Evolutionary conservation across 495 filamentous ascomycete genomes (phyloP).

Genomic region (Lepidopterella palustris): DNA sequence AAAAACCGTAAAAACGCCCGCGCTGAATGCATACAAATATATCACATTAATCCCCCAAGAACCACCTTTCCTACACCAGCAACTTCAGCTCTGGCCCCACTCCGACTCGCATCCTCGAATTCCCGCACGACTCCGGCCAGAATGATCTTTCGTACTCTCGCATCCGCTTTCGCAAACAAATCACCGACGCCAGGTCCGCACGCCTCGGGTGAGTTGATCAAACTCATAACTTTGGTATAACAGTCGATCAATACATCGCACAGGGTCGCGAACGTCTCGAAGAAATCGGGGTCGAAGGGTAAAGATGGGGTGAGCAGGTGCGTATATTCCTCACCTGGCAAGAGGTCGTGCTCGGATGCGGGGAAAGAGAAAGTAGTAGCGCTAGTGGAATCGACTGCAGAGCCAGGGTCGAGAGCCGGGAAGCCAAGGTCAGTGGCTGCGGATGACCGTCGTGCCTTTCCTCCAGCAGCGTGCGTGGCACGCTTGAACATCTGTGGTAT

Average conservation of each 20-base stretch:
- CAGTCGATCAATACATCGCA: constrained; percentile 94
- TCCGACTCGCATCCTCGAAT: constrained; percentile 80
- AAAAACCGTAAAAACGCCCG: background rate
- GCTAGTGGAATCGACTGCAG: constrained; percentile 33
- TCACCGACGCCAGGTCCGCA: constrained; percentile 63
- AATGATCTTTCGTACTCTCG: constrained; percentile 76
- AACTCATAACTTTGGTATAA: constrained; percentile 67
- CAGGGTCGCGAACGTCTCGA: constrained; percentile 92
- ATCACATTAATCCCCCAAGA: constrained; percentile 74
- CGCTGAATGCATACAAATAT: background rate
- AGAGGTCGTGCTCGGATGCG: constrained; percentile 16
- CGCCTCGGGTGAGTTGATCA: constrained; percentile 61
- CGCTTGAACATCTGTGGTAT: constrained; percentile 88
- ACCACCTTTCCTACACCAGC: constrained; percentile 81
- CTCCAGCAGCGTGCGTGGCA: constrained; percentile 49
- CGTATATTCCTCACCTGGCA: constrained; percentile 69
- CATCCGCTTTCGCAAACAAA: constrained; percentile 83
- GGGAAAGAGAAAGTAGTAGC: constrained; percentile 1
- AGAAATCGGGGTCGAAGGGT: constrained; percentile 96
- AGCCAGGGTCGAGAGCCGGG: constrained; percentile 33
- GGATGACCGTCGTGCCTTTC: constrained; percentile 66
- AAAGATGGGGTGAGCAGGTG: constrained; percentile 85
- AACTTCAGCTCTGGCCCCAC: constrained; percentile 69
- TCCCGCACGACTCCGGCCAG: constrained; percentile 79
- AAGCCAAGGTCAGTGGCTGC: constrained; percentile 45